These are phyloP conservation scores for Cyclanthera cordifolia DNA, from an alignment of 306 rosid species.

Conservation along the genomic window DNA sequence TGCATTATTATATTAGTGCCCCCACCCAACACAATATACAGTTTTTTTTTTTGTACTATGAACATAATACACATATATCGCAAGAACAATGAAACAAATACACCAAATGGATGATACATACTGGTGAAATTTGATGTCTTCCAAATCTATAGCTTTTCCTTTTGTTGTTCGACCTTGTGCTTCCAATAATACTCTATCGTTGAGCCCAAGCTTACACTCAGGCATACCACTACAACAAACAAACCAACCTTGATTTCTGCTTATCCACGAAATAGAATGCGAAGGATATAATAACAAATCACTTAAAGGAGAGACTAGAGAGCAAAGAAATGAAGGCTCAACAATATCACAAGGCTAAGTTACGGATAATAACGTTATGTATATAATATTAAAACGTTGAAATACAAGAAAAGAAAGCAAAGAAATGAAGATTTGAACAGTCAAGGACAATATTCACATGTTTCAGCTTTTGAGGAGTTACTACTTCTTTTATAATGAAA, in stretches of 20 bases:
- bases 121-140: slow-evolving; percentile 99
- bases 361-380: not conserved
- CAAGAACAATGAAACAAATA: slow-evolving; percentile 1
- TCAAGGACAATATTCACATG: not conserved
- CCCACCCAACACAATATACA: not conserved
- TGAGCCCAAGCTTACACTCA: slow-evolving; percentile 93
- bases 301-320: not conserved
- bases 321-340: not conserved
- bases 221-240: slow-evolving; percentile 77
- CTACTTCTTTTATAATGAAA: not conserved
- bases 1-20: slow-evolving; percentile 4
- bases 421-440: not conserved
- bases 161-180: slow-evolving; percentile 95
- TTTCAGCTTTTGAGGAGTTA: not conserved
- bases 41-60: not conserved
- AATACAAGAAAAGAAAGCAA: not conserved
- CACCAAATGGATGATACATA: slow-evolving; percentile 37
- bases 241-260: slow-evolving; percentile 12
- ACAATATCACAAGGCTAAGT: not conserved
- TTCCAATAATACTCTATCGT: slow-evolving; percentile 81
- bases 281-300: not conserved
- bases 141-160: slow-evolving; percentile 96
- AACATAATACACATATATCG: not conserved
- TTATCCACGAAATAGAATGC: not conserved
- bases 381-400: not conserved